These are phyloP conservation scores for Amanita pallidorosea DNA, from an alignment of 768 basidiomycete species.

Conservation along the genomic window DNA sequence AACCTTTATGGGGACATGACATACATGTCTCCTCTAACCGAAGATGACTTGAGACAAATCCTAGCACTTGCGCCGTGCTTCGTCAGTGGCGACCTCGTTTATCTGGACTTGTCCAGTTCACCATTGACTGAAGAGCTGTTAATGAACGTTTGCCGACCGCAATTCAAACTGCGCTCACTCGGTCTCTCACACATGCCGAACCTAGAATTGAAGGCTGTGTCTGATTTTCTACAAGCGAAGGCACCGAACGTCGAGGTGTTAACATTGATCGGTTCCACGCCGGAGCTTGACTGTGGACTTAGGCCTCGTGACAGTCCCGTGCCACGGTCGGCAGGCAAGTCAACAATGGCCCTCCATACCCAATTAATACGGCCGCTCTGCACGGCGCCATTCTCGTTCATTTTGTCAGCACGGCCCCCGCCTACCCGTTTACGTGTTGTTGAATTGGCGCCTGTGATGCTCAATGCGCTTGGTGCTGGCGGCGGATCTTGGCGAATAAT, in stretches of 20 bases:
- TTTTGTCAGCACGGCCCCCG: constrained; percentile 28
- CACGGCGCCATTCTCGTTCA: constrained; percentile 66
- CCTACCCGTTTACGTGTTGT: constrained; percentile 78
- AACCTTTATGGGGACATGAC: constrained; percentile 87
- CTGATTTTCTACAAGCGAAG: constrained; percentile 56
- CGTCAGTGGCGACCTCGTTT: constrained; percentile 58
- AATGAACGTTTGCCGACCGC: constrained; percentile 42
- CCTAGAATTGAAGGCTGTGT: constrained; percentile 53
- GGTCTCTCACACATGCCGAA: constrained; percentile 81
- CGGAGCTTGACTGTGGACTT: constrained; percentile 56
- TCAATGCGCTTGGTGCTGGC: constrained; percentile 66
- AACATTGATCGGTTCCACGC: constrained; percentile 66
- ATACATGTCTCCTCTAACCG: constrained; percentile 61
- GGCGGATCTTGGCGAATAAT: constrained; percentile 83
- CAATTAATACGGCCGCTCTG: constrained; percentile 74
- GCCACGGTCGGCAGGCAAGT: constrained; percentile 46
- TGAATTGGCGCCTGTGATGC: constrained; percentile 66
- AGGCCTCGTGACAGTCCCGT: constrained; percentile 20
- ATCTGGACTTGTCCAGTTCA: constrained; percentile 84
- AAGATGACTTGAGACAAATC: constrained; percentile 56
- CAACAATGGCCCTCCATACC: constrained; percentile 67
- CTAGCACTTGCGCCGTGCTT: constrained; percentile 74
- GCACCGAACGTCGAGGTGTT: constrained; percentile 78
- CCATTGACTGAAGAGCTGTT: constrained; percentile 54
- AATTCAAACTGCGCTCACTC: constrained; percentile 72